phyloP scores from a whole-genome alignment of 495 filamentous ascomycete genomes.

The Trichoderma virens region DNA sequence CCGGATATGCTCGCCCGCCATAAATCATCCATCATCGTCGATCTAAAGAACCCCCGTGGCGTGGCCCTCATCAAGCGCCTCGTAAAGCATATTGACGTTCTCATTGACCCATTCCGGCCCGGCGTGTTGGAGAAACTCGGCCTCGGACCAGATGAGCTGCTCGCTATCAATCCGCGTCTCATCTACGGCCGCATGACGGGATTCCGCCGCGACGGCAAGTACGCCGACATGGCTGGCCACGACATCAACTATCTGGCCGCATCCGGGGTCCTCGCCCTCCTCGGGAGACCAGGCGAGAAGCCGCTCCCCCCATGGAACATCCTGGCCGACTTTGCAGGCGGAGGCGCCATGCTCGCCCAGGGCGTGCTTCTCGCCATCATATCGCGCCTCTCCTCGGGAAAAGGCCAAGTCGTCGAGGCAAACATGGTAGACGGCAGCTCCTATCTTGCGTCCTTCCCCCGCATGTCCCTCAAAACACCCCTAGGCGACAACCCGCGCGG shows the following conservation, averaged over 20 bases:
- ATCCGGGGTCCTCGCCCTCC: slow-evolving; percentile 66
- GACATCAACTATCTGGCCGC: slow-evolving; percentile 97
- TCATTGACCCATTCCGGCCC: slow-evolving; percentile 91
- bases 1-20: slow-evolving; percentile 66
- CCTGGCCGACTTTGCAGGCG: slow-evolving; percentile 84
- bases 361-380: slow-evolving; percentile 59
- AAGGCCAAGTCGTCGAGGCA: slow-evolving; percentile 82
- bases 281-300: slow-evolving; percentile 59
- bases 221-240: slow-evolving; percentile 85
- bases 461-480: slow-evolving; percentile 52
- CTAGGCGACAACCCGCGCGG: slow-evolving; percentile 59
- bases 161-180: slow-evolving; percentile 60
- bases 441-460: slow-evolving; percentile 68
- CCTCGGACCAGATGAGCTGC: slow-evolving; percentile 60
- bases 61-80: slow-evolving; percentile 58
- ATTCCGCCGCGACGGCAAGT: slow-evolving; percentile 79
- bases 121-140: slow-evolving; percentile 79
- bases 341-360: slow-evolving; percentile 69
- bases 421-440: slow-evolving; percentile 92
- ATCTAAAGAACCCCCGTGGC: slow-evolving; percentile 62
- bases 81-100: slow-evolving; percentile 56
- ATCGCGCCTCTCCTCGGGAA: slow-evolving; percentile 48
- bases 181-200: slow-evolving; percentile 83
- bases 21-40: slow-evolving; percentile 69
- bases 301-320: slow-evolving; percentile 79